Evolutionary conservation across 805 yeast species (phyloP).

Genomic region (Candida yuanshanica): DNA sequence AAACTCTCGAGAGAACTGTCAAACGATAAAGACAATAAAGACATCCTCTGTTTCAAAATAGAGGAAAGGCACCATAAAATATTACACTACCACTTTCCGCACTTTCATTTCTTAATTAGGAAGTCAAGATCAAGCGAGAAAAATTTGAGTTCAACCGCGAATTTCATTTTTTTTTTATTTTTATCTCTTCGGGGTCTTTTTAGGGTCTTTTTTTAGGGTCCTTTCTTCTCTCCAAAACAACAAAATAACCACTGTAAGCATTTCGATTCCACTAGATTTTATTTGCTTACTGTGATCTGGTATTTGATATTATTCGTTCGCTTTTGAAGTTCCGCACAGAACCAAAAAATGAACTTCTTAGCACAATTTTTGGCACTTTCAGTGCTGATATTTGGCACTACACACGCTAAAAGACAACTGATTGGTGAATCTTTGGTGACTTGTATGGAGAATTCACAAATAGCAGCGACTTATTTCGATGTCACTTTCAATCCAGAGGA

Average conservation of each 20-base stretch:
- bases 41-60: too few species aligned
- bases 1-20: too few species aligned
- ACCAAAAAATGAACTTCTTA: slow-evolving; percentile 2
- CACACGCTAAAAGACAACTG: slow-evolving; percentile 2
- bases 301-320: too few species aligned
- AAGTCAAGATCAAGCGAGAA: background rate
- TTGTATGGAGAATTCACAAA: slow-evolving; percentile 72
- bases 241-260: too few species aligned
- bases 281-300: too few species aligned
- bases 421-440: slow-evolving; percentile 58
- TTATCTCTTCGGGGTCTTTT: too few species aligned
- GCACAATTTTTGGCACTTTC: background rate
- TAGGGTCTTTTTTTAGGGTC: too few species aligned
- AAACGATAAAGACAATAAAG: too few species aligned
- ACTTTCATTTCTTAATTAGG: background rate
- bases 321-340: background rate
- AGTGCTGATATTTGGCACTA: background rate
- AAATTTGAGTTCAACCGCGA: background rate
- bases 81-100: background rate
- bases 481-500: slow-evolving; percentile 73
- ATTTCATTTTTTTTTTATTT: background rate
- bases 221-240: too few species aligned
- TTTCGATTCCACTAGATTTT: too few species aligned
- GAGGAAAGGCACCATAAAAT: too few species aligned
- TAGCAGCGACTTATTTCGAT: slow-evolving; percentile 68